Percentiles rank a stretch among this genome's conserved stretches.
Evolutionary conservation across 129 eudicot genomes (phyloP).

Genomic region (Helianthus annuus): DNA sequence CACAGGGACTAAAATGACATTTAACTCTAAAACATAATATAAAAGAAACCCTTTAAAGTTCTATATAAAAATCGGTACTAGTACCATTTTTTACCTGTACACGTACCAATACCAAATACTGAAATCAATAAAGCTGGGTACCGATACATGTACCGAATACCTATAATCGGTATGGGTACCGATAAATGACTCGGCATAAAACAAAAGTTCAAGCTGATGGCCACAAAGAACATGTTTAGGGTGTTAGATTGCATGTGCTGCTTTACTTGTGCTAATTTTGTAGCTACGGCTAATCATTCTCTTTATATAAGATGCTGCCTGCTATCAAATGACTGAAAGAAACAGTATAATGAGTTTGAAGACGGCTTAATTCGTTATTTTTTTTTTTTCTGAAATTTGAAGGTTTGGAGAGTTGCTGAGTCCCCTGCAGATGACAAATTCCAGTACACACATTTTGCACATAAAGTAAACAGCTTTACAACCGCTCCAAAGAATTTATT

Average conservation of each 20-base stretch:
- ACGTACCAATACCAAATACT: too few relatives aligned
- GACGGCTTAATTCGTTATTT: background rate
- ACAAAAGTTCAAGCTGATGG: background rate
- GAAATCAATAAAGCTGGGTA: too few relatives aligned
- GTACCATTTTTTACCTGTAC: too few relatives aligned
- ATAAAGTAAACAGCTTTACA: slow-evolving; percentile 85
- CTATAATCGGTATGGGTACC: too few relatives aligned
- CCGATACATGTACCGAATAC: too few relatives aligned
- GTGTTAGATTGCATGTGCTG: background rate
- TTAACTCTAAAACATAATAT: background rate
- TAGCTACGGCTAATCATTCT: background rate
- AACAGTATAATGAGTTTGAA: background rate
- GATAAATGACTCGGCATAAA: background rate
- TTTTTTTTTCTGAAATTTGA: slow-evolving; percentile 16
- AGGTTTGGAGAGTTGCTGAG: slow-evolving; percentile 90
- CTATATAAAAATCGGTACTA: too few relatives aligned
- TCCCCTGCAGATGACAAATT: slow-evolving; percentile 75
- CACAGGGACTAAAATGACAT: too few relatives aligned
- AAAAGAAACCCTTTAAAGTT: background rate
- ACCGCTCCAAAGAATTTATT: slow-evolving; percentile 91
- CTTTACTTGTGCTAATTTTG: background rate
- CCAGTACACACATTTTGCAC: slow-evolving; percentile 91
- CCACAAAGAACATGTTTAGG: background rate
- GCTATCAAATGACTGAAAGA: background rate
- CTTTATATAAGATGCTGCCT: background rate